Evolutionary conservation across 2,329 filamentous ascomycete genomes (phyloP), one percentile per base, ranked within the genome.

Genomic region (Chrysoporthe deuterocubensis): DNA sequence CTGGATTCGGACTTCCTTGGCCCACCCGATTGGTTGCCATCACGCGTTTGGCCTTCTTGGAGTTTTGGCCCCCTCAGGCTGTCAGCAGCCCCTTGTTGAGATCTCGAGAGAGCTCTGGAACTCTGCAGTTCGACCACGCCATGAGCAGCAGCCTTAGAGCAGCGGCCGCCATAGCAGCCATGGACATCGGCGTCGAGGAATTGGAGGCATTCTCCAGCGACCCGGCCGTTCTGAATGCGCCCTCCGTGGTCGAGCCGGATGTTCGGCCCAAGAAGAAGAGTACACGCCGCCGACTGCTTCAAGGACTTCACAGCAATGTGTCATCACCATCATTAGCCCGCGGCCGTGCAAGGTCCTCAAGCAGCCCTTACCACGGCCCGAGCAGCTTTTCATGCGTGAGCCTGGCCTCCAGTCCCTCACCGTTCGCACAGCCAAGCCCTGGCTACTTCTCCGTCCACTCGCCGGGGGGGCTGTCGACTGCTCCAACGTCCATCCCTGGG

Each of bases 251-350:
- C 68, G 73, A 73, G 57, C 69, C 70, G 14, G 78, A 78, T 46
- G 71, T 69, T 50, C 79, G 78, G 3, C 82, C 81, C 37, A 93
- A 90, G 78, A 82, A 87, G 67, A 93, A 90, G 76, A 86, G 88
- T 2, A 66, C 64, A 64, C 87, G 91, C 59, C 88, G 90, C 73
- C 88, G 90, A 68, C 79, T 97, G 44, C 82, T 96, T 21, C 89
- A 89, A 71, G 88, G 90, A 43, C 84, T 97, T 61, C 90, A 95
- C 70, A 90, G 92, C 67, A 95, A 96, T 75, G 90, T 92, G 13
- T 97, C 93, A 0, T 93, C 90, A 7, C 90, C 92, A 0, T 92
- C 91, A 18, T 81, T 97, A 62, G 83, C 86, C 52, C 86, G 87
- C 67, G 85, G 88, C 66, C 87, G 91, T 68, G 82, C 88, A 37